A percentile compares a stretch with the other conserved stretches of the same genome.
These are phyloP conservation scores for Asclepias syriaca DNA, from an alignment of 257 asterid genomes.

Conservation along the genomic window DNA sequence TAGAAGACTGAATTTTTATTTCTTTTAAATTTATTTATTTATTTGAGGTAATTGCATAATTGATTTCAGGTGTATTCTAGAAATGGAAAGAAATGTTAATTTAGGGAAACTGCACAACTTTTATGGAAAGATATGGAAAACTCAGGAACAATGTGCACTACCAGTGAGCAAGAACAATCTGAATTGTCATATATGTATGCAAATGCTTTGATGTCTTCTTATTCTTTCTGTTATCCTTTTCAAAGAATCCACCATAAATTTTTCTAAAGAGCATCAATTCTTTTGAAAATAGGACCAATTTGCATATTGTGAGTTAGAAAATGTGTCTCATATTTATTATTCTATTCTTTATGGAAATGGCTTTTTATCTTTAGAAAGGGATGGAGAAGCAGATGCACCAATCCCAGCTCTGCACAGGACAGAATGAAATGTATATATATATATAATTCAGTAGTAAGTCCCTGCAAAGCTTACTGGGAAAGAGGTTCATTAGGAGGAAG, in stretches of 20 bases:
- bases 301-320: neutral
- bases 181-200: too few species aligned
- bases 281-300: neutral
- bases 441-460: too few species aligned
- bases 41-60: neutral
- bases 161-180: too few species aligned
- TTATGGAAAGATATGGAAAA: neutral
- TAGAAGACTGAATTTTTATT: neutral
- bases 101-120: neutral
- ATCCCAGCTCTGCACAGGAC: slow-evolving; percentile 20
- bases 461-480: too few species aligned
- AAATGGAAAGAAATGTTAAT: neutral
- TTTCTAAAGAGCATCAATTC: neutral
- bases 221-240: neutral
- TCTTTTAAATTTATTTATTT: neutral
- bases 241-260: neutral
- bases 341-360: slow-evolving; percentile 3
- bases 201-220: neutral
- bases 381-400: slow-evolving; percentile 29
- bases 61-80: neutral
- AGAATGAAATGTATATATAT: slow-evolving; percentile 17
- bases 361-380: slow-evolving; percentile 19
- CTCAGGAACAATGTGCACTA: neutral
- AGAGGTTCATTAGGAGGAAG: too few species aligned
- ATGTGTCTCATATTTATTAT: neutral